Evolutionary conservation across 78 protist species (phyloP).

Genomic region (Guillardia theta): DNA sequence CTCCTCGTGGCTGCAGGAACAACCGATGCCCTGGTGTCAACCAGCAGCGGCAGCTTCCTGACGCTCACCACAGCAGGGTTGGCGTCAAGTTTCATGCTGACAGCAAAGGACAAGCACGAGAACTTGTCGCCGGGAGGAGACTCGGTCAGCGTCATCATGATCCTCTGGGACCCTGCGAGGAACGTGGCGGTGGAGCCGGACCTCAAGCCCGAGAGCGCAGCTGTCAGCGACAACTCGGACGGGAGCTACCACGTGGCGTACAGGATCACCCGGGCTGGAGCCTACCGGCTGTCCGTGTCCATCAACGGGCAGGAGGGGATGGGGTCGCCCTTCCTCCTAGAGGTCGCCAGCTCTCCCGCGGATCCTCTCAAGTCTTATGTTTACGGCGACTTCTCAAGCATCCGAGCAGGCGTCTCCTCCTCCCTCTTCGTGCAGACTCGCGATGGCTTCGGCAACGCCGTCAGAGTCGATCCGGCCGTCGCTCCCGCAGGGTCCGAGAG

Average conservation of each 20-base stretch:
- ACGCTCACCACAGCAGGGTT: not conserved
- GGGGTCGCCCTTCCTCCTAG: not conserved
- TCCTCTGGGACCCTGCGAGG: not conserved
- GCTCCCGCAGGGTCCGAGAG: not conserved
- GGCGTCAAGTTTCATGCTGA: not conserved
- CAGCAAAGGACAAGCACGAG: not conserved
- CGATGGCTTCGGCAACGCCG: not conserved
- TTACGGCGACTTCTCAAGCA: not conserved
- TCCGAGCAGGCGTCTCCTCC: not conserved
- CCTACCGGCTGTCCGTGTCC: not conserved
- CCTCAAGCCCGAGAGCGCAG: not conserved
- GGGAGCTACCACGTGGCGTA: not conserved
- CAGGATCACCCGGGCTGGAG: not conserved
- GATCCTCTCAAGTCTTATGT: not conserved
- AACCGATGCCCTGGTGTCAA: not conserved
- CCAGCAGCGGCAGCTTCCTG: not conserved
- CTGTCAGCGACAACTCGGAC: not conserved
- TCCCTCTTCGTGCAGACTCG: not conserved
- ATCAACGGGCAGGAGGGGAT: not conserved
- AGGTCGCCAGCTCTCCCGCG: not conserved
- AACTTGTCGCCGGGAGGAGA: not conserved
- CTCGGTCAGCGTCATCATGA: not conserved
- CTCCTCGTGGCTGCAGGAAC: not conserved
- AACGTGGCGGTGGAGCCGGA: not conserved
- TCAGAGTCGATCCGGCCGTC: not conserved